Evolutionary conservation across 345 rosid genomes (phyloP).

Genomic region (Ailanthus altissimus): DNA sequence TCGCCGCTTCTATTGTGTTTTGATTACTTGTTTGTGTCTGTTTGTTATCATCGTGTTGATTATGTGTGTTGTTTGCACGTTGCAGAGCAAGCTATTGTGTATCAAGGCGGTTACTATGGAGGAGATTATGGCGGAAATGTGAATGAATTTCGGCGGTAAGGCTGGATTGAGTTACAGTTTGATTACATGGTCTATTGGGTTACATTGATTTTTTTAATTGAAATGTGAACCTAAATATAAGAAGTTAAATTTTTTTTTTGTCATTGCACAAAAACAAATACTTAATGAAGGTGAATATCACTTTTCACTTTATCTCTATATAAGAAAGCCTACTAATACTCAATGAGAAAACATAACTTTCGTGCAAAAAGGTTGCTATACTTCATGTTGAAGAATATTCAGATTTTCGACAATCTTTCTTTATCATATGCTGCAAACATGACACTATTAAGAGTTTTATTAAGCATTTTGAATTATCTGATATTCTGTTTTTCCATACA

Average conservation of each 20-base stretch:
- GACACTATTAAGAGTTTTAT: not conserved
- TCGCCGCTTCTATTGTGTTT: not conserved
- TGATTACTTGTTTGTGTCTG: not conserved
- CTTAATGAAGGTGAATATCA: not conserved
- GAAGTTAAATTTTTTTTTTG: not conserved
- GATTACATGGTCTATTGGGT: not conserved
- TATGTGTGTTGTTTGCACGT: not conserved
- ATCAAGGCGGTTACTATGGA: conserved; percentile 55
- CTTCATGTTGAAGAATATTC: not conserved
- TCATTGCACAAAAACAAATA: not conserved
- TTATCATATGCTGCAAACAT: not conserved
- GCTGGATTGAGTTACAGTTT: not conserved
- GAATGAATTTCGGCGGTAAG: conserved; percentile 51
- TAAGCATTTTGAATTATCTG: not conserved
- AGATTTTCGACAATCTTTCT: not conserved
- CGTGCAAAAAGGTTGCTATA: not conserved
- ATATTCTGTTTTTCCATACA: not conserved
- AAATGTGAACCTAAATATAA: not conserved
- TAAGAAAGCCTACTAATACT: not conserved
- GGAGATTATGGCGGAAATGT: conserved; percentile 44
- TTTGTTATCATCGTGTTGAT: not conserved
- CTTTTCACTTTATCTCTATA: not conserved
- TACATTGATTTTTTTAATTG: not conserved
- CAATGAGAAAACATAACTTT: not conserved
- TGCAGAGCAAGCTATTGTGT: conserved; percentile 65